phyloP scores from a whole-genome alignment of 106 monocot genomes.

The Platanthera guangdongensis region DNA sequence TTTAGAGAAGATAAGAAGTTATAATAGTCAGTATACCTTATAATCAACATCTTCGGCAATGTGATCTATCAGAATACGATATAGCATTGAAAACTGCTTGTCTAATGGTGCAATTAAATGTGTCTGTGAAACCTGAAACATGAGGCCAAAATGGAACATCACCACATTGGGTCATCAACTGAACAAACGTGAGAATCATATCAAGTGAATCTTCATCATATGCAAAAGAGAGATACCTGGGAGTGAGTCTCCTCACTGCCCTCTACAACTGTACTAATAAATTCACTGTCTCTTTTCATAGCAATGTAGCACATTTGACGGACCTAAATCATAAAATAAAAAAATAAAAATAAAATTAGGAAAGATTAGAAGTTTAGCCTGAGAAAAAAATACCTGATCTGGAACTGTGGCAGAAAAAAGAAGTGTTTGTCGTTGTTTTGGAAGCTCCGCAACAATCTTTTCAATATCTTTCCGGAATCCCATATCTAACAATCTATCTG shows the following conservation, averaged over 20 bases:
- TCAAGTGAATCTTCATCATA: not conserved
- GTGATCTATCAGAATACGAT: conserved; percentile 52
- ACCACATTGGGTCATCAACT: not conserved
- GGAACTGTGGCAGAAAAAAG: conserved; percentile 84
- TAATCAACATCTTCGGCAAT: conserved; percentile 68
- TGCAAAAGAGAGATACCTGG: conserved; percentile 29
- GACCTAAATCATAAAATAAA: conserved; percentile 27
- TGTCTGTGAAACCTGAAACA: conserved; percentile 58
- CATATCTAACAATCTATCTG: conserved; percentile 79
- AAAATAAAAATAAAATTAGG: not conserved
- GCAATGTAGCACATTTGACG: conserved; percentile 72
- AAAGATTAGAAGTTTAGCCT: not conserved
- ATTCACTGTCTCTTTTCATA: conserved; percentile 78
- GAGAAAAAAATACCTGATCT: conserved; percentile 45
- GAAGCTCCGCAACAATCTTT: conserved; percentile 64
- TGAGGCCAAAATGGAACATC: not conserved
- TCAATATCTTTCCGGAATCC: conserved; percentile 80
- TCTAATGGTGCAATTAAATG: conserved; percentile 63
- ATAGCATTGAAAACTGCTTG: conserved; percentile 55
- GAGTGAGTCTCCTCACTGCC: conserved; percentile 72
- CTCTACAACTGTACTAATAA: conserved; percentile 69
- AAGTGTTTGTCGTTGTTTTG: conserved; percentile 75
- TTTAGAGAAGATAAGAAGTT: not conserved
- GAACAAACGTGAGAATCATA: not conserved
- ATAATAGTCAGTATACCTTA: conserved; percentile 25